These are phyloP conservation scores for Hypomontagnella monticulosa DNA, from an alignment of 495 filamentous ascomycete genomes.

Conservation along the genomic window DNA sequence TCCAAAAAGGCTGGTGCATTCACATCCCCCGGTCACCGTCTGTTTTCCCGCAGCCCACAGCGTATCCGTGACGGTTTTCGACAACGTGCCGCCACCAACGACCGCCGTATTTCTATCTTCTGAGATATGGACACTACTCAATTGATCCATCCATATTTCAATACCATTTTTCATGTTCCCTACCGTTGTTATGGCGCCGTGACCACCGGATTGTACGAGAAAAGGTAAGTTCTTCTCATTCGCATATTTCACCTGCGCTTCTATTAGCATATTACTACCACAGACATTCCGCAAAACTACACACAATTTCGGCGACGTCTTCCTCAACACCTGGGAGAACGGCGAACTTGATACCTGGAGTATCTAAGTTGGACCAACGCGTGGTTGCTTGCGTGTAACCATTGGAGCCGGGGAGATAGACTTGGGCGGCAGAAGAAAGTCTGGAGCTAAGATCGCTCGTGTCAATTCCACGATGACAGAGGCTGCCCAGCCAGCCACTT, in stretches of 20 bases:
- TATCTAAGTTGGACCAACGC: too few relatives aligned
- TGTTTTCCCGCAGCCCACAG: constrained; percentile 49
- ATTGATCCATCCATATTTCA: constrained; percentile 52
- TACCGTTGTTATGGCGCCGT: constrained; percentile 52
- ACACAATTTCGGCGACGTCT: too few relatives aligned
- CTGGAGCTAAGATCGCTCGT: too few relatives aligned
- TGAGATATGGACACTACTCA: constrained; percentile 53
- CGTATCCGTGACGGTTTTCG: constrained; percentile 39
- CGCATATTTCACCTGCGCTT: constrained; percentile 51
- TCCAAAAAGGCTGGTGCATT: constrained; percentile 65
- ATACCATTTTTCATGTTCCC: constrained; percentile 56
- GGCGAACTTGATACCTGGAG: too few relatives aligned
- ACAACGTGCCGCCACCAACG: constrained; percentile 59
- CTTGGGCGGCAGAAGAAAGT: too few relatives aligned
- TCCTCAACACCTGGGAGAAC: too few relatives aligned
- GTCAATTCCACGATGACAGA: too few relatives aligned
- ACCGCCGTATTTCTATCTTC: constrained; percentile 56
- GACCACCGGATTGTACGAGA: constrained; percentile 54
- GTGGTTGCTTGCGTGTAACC: too few relatives aligned
- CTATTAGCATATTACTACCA: too few relatives aligned
- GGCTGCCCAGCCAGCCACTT: too few relatives aligned
- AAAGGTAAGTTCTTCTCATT: constrained; percentile 55
- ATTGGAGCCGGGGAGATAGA: too few relatives aligned
- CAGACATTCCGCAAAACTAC: too few relatives aligned
- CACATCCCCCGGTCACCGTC: constrained; percentile 63